phyloP scores from a whole-genome alignment of 1,284 basidiomycete species.

The Sporisorium graminicola region DNA sequence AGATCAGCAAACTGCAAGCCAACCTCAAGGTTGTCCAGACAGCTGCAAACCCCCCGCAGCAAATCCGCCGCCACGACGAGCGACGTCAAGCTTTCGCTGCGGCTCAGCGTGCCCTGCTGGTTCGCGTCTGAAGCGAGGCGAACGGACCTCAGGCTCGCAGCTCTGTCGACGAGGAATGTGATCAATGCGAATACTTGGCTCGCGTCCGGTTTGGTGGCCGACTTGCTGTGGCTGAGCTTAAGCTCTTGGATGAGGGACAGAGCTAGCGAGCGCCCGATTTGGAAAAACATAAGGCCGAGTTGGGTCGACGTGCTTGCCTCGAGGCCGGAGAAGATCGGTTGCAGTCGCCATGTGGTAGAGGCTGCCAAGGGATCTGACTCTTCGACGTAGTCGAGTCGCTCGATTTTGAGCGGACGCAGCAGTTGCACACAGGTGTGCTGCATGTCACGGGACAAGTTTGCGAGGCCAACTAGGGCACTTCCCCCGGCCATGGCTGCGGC shows the following conservation, averaged over 20 bases:
- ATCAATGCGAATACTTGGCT: constrained; percentile 14
- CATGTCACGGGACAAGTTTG: constrained; percentile 18
- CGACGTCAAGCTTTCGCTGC: constrained; percentile 23
- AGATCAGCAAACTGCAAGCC: constrained; percentile 6
- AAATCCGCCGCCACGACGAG: constrained; percentile 49
- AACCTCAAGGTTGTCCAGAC: constrained; percentile 42
- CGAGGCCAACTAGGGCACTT: background rate
- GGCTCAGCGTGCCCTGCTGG: background rate
- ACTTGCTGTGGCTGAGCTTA: background rate
- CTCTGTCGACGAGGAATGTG: constrained; percentile 13
- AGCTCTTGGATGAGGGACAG: constrained; percentile 14
- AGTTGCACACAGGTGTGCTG: constrained; percentile 7
- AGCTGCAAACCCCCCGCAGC: constrained; percentile 36
- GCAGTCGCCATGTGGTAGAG: constrained; percentile 17
- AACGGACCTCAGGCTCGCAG: constrained; percentile 16
- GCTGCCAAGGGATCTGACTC: background rate
- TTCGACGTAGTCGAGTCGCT: constrained; percentile 16
- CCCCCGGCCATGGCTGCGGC: background rate
- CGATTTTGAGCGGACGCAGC: constrained; percentile 15
- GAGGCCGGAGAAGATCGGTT: constrained; percentile 18
- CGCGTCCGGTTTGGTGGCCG: background rate
- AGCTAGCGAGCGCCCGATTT: constrained; percentile 24
- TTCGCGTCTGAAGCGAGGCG: background rate
- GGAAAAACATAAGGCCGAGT: constrained; percentile 24
- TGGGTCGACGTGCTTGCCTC: constrained; percentile 26